Base-by-base conservation (phyloP, 208 protist genomes). In the Willaertia magna region DNA sequence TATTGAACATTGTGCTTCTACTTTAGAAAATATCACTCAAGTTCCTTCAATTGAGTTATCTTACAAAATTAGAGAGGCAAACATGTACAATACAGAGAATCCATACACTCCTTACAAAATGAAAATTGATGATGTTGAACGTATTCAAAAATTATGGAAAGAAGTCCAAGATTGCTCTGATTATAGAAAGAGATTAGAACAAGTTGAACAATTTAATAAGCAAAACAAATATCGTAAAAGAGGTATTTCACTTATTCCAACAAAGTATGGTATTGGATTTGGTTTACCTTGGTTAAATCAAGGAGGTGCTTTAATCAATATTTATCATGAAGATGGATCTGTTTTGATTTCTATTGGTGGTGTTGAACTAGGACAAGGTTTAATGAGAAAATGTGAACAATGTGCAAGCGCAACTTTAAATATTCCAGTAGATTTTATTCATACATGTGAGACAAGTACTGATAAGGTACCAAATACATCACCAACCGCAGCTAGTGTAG, bases 191-290 rank as follows among this genome's bases (percentile, higher is more conserved):
- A 75, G 79, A 79, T 30, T 76, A 6, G 0, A 78, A 42, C 2
- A 76, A n/a, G 55, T 94, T 6, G 18, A 91, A 0, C 4, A 86
- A 9, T 96, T 95, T 87, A 96, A 96, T 87, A 16, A 14, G 20
- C 49, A 89, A 47, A 87, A 96, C 86, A 59, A 85, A 26, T 97
- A 85, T 76, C 83, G 87, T 18, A 97, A 97, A 91, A 87, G 92
- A 34, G 95, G 95, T 49, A 85, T 97, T 26, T 89, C 90, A 0
- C 51, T 92, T n/a, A 85, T 94, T 14, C 93, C 93, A 40, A 89
- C 89, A 14, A 97, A 96, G 86, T 97, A 94, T 87, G 95, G 93
- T 86, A 93, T 97, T 52, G 87, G 87, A 18, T 96, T 94, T 79
- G 91, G 89, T 20, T 76, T 86, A 18, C 89, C 87, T 74, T 91